These are phyloP conservation scores for Boehmeria nivea DNA, from an alignment of 306 rosid species.

Conservation along the genomic window DNA sequence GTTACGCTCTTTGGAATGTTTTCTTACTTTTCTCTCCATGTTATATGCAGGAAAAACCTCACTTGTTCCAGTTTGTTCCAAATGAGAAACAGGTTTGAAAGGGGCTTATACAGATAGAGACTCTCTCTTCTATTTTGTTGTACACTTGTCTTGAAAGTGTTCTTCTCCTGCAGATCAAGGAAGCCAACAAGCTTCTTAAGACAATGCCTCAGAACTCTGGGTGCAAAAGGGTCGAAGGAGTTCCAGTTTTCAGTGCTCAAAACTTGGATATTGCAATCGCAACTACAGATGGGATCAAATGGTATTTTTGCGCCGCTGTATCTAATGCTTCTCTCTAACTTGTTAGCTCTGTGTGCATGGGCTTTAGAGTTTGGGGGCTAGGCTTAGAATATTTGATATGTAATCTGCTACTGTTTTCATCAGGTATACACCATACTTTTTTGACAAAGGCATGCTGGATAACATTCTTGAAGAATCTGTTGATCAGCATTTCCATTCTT, in stretches of 20 bases:
- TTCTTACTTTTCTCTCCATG: constrained; percentile 7
- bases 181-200: constrained; percentile 85
- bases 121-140: constrained; percentile 1
- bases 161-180: constrained; percentile 60
- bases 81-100: constrained; percentile 87
- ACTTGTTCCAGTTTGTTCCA: constrained; percentile 89
- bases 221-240: constrained; percentile 77
- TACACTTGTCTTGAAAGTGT: background rate
- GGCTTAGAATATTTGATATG: constrained; percentile 22
- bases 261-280: constrained; percentile 96
- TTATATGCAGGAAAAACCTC: constrained; percentile 84
- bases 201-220: constrained; percentile 41
- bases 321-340: too few species aligned
- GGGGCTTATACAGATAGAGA: background rate
- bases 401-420: constrained; percentile 23
- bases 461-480: constrained; percentile 97
- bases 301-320: constrained; percentile 28
- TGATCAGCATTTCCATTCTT: constrained; percentile 87
- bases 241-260: constrained; percentile 93
- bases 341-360: too few species aligned
- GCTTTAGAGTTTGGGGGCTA: too few species aligned
- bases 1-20: too few species aligned
- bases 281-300: constrained; percentile 76
- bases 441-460: constrained; percentile 92
- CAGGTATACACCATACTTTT: constrained; percentile 99